phyloP scores from a whole-genome alignment of 192 early-diverging fungal genomes.

The Paraglomus brasilianum region DNA sequence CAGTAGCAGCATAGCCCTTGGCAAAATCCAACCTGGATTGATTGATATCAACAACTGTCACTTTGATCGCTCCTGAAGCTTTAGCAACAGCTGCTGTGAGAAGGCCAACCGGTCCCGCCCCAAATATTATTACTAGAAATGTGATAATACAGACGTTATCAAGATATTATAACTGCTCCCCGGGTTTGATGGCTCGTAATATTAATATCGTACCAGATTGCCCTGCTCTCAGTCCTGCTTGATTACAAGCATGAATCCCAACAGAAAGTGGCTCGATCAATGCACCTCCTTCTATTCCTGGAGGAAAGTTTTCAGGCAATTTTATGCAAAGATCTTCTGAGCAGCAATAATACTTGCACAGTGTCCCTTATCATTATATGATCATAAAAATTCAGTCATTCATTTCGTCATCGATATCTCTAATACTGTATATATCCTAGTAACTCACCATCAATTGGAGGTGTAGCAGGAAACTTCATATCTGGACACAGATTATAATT shows the following conservation, averaged over 20 bases:
- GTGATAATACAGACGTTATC: too few relatives aligned
- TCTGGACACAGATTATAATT: slow-evolving; percentile 44
- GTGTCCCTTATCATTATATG: slow-evolving; percentile 25
- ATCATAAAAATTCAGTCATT: too few relatives aligned
- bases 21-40: slow-evolving; percentile 40
- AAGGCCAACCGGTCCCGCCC: slow-evolving; percentile 49
- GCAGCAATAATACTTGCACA: slow-evolving; percentile 44
- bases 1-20: slow-evolving; percentile 37
- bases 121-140: slow-evolving; percentile 49
- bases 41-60: slow-evolving; percentile 41
- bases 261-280: slow-evolving; percentile 48
- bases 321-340: slow-evolving; percentile 46
- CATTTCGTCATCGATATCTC: not conserved
- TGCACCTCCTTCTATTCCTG: slow-evolving; percentile 43
- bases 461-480: slow-evolving; percentile 47
- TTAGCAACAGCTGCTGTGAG: slow-evolving; percentile 44
- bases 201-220: too few relatives aligned
- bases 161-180: too few relatives aligned
- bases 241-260: slow-evolving; percentile 40
- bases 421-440: not conserved
- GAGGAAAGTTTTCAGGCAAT: slow-evolving; percentile 38
- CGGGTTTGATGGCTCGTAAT: too few relatives aligned
- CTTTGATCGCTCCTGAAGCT: slow-evolving; percentile 40
- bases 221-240: slow-evolving; percentile 36
- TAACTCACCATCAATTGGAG: slow-evolving; percentile 40